These are phyloP conservation scores for Backusella mclennaniae DNA, from an alignment of 192 early-diverging fungal species.

Conservation along the genomic window DNA sequence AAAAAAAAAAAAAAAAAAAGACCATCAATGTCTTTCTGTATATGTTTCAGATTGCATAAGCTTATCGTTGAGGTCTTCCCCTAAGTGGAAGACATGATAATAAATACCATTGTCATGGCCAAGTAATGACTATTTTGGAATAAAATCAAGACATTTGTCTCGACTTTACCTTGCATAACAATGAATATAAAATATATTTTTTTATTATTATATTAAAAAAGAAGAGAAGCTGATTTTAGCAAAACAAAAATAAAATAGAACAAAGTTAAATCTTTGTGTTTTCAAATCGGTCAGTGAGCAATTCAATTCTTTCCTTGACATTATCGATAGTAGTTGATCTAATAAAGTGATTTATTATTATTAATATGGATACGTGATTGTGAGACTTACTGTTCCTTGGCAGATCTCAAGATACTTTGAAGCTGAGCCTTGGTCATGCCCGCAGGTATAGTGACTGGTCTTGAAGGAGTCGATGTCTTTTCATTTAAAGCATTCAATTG, in stretches of 20 bases:
- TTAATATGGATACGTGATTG: background rate
- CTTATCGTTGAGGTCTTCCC: too few species aligned
- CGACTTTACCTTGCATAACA: background rate
- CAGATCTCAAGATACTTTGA: constrained; percentile 2
- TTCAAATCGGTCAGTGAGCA: background rate
- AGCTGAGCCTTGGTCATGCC: constrained; percentile 6
- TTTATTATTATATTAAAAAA: background rate
- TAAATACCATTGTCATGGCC: too few species aligned
- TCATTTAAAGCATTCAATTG: background rate
- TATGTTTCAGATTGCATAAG: too few species aligned
- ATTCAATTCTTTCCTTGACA: background rate
- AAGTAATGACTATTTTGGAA: too few species aligned
- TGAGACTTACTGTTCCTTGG: constrained; percentile 20
- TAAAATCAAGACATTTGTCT: too few species aligned
- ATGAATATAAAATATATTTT: background rate
- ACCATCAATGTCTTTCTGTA: too few species aligned
- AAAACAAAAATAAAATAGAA: background rate
- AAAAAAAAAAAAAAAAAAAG: too few species aligned
- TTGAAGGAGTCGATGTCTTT: background rate
- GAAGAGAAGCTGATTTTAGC: background rate
- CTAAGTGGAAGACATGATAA: too few species aligned
- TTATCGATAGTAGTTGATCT: background rate
- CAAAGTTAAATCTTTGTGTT: background rate
- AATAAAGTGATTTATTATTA: background rate
- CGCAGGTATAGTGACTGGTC: background rate